Base-by-base conservation (phyloP, 2,329 filamentous ascomycete species). In the Gaeumannomyces tritici region DNA sequence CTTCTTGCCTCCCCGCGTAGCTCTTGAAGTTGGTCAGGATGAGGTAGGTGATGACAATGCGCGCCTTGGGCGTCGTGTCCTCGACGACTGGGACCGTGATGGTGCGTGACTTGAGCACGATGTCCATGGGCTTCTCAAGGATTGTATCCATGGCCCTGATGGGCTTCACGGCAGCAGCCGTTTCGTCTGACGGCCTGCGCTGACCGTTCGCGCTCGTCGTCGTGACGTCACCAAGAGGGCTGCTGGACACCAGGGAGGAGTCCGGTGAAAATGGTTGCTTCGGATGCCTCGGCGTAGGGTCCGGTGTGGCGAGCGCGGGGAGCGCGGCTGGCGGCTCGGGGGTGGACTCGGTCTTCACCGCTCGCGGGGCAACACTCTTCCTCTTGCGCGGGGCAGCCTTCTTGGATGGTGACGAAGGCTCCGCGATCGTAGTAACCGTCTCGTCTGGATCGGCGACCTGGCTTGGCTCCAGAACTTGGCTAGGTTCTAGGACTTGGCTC, bases 1-100 rank as follows among this genome's bases (percentile, higher is more conserved):
- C 95, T 76, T 96, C 89, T 74, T 99, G 95, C 65, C 90, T 83
- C 4, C 95, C 95, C 21, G 95, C 95, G 73, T 99, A 99, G 78
- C 93, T 98, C 79, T 99, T 99, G 85, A 99, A 99, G 75, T 99
- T 99, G 67, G 86, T 96, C 68, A 99, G 82, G 64, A 96, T 87
- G 59, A 99, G 80, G 72, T 96, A 91, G 24, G 91, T 95, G 67
- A 99, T 93, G 62, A 98, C 93, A 66, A 95, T 93, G 61, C 95
- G 89, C 61, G 91, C 80, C 73, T 93, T 96, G 1, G 92, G 90
- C 0, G 83, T 87, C 0, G 83, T 84, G 29, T 91, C 86, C 72
- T 96, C 90, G 56, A 66, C 62, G 3, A 90, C 84, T n/a, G 86
- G 76, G 0, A 84, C 82, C 2, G 85, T 81, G 70, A 88, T 79